Evolutionary conservation across 805 yeast species (phyloP).

Genomic region (Aciculoconidium aculeatum): DNA sequence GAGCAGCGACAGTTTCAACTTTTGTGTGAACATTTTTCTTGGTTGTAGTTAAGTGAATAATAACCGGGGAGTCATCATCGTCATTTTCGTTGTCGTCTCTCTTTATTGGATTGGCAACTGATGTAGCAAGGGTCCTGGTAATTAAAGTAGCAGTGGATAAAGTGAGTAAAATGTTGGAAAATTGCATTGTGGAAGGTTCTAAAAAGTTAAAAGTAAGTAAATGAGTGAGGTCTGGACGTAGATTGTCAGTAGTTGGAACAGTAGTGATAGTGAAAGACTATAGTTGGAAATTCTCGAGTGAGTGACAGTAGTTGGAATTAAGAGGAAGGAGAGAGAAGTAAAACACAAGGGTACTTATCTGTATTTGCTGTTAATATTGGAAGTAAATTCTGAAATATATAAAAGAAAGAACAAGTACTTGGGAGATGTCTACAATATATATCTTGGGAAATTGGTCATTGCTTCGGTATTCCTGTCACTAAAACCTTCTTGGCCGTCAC

Average conservation of each 20-base stretch:
- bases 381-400: background rate
- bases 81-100: slow-evolving; percentile 13
- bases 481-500: too few species aligned
- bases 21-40: slow-evolving; percentile 30
- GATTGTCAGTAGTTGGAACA: slow-evolving; percentile 17
- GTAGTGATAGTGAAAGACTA: slow-evolving; percentile 14
- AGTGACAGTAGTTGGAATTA: slow-evolving; percentile 10
- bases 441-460: too few species aligned
- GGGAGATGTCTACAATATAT: too few species aligned
- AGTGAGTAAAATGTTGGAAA: slow-evolving; percentile 4
- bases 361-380: slow-evolving; percentile 1
- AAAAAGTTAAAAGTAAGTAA: slow-evolving; percentile 5
- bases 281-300: slow-evolving; percentile 4
- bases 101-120: slow-evolving; percentile 9
- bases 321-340: slow-evolving; percentile 7
- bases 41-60: slow-evolving; percentile 30
- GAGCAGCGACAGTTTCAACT: slow-evolving; percentile 26
- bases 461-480: too few species aligned
- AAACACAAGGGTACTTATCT: slow-evolving; percentile 9
- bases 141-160: slow-evolving; percentile 13
- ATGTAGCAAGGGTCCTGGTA: slow-evolving; percentile 16
- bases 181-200: slow-evolving; percentile 9
- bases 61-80: slow-evolving; percentile 21
- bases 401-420: background rate
- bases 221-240: slow-evolving; percentile 5